Conservation (phyloP, 2,329 filamentous ascomycete species). For the Incumbomyces lentus region DNA sequence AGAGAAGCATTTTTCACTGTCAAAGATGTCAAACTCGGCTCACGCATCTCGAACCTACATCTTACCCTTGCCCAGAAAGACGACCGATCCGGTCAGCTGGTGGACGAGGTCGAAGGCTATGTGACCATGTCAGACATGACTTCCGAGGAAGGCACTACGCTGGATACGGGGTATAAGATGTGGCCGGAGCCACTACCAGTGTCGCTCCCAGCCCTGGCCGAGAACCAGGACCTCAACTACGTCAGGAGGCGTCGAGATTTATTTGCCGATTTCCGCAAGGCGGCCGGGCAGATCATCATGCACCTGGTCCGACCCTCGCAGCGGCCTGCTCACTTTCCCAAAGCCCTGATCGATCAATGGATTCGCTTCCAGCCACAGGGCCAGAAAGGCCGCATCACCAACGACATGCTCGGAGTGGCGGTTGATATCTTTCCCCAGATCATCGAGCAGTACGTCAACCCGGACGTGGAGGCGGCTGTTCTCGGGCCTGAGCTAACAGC, state of each 20-base stretch:
- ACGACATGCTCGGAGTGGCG: constrained; percentile 54
- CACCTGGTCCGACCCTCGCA: constrained; percentile 43
- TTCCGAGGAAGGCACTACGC: constrained; percentile 48
- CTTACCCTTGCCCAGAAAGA: constrained; percentile 41
- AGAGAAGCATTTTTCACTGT: constrained; percentile 50
- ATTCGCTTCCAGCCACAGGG: constrained; percentile 44
- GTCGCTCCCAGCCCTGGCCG: constrained; percentile 17
- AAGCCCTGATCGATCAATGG: constrained; percentile 52
- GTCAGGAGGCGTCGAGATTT: constrained; percentile 25
- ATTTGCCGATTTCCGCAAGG: constrained; percentile 35
- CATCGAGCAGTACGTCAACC: constrained; percentile 42
- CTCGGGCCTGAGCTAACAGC: constrained; percentile 26
- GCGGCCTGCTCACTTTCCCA: constrained; percentile 18
- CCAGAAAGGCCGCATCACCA: constrained; percentile 44
- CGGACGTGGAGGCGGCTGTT: constrained; percentile 16
- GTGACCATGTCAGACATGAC: constrained; percentile 54
- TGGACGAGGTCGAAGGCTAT: constrained; percentile 46
- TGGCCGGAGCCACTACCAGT: constrained; percentile 29
- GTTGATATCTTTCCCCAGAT: constrained; percentile 60
- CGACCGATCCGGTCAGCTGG: constrained; percentile 18
- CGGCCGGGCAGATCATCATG: constrained; percentile 41
- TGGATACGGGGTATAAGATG: constrained; percentile 45
- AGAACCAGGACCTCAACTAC: constrained; percentile 38
- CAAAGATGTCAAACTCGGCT: constrained; percentile 54
- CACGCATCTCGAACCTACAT: constrained; percentile 53